A percentile compares a stretch with the other conserved stretches of the same genome.
These are phyloP conservation scores for Vinca major DNA, from an alignment of 305 asterid species.

Conservation along the genomic window DNA sequence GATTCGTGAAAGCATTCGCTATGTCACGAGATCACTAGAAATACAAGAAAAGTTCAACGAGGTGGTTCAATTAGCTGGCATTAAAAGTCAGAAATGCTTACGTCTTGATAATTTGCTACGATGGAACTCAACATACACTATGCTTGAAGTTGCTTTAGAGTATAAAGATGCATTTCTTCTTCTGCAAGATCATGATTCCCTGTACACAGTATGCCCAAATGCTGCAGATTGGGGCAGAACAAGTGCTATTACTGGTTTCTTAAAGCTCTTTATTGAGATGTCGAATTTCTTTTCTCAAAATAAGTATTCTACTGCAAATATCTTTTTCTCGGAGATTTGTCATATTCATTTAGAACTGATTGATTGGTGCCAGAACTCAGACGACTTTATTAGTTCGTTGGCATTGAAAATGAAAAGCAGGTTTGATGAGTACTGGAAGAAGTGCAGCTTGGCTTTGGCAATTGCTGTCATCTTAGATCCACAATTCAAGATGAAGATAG, in stretches of 20 bases:
- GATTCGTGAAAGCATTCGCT: slow-evolving; percentile 57
- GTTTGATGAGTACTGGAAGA: slow-evolving; percentile 92
- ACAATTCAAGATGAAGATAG: slow-evolving; percentile 74
- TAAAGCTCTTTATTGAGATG: slow-evolving; percentile 71
- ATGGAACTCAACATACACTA: slow-evolving; percentile 71
- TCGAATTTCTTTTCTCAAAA: slow-evolving; percentile 56
- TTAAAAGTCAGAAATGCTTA: slow-evolving; percentile 43
- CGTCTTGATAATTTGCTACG: slow-evolving; percentile 47
- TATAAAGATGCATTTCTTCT: slow-evolving; percentile 62
- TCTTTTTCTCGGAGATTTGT: slow-evolving; percentile 72
- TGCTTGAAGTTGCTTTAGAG: slow-evolving; percentile 77
- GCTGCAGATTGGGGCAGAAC: slow-evolving; percentile 68
- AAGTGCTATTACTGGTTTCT: slow-evolving; percentile 53
- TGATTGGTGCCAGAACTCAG: slow-evolving; percentile 84
- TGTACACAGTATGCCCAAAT: slow-evolving; percentile 45
- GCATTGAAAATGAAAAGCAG: slow-evolving; percentile 70
- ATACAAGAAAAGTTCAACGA: slow-evolving; percentile 67
- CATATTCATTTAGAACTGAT: slow-evolving; percentile 80
- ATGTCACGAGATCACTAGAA: slow-evolving; percentile 55
- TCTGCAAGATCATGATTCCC: slow-evolving; percentile 67
- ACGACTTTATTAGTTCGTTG: slow-evolving; percentile 65
- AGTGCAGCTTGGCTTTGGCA: slow-evolving; percentile 93
- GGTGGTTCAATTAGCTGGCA: slow-evolving; percentile 51
- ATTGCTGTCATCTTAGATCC: slow-evolving; percentile 91
- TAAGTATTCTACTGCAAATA: slow-evolving; percentile 63